Percentiles rank a stretch among this genome's conserved stretches.
phyloP scores from a whole-genome alignment of 345 rosid genomes.

The Pistacia atlantica region DNA sequence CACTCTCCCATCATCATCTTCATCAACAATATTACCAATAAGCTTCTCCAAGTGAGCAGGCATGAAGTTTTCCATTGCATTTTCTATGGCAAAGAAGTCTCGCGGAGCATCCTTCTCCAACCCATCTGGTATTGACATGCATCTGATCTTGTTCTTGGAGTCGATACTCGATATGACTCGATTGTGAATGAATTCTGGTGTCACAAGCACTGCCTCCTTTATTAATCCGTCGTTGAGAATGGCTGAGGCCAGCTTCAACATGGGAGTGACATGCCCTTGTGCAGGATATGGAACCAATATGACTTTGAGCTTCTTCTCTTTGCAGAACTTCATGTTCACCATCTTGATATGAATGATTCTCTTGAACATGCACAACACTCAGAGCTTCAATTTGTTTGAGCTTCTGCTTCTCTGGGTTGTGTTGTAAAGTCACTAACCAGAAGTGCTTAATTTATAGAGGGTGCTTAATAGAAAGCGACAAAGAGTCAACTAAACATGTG shows the following conservation, averaged over 20 bases:
- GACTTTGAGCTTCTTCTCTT: constrained; percentile 34
- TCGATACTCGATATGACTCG: constrained; percentile 29
- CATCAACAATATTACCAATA: constrained; percentile 31
- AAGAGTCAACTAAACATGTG: constrained; percentile 15
- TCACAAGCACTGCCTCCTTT: constrained; percentile 42
- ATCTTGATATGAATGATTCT: neutral
- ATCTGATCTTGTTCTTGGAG: constrained; percentile 26
- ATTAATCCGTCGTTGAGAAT: constrained; percentile 44
- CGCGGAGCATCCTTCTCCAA: constrained; percentile 31
- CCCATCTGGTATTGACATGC: constrained; percentile 51
- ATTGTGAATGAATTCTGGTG: constrained; percentile 58
- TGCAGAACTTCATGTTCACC: constrained; percentile 14
- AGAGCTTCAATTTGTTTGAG: neutral
- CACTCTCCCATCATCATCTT: constrained; percentile 32
- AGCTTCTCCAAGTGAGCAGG: constrained; percentile 57
- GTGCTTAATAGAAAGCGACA: neutral
- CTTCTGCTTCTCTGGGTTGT: neutral
- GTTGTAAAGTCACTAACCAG: neutral
- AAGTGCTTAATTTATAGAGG: neutral
- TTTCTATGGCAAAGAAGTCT: constrained; percentile 69
- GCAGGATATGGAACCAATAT: constrained; percentile 82
- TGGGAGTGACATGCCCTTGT: constrained; percentile 81
- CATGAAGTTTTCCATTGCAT: constrained; percentile 60
- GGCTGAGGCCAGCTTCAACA: constrained; percentile 59
- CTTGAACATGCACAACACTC: neutral